These are phyloP conservation scores for Annulohypoxylon maeteangense DNA, from an alignment of 495 filamentous ascomycete genomes.

Conservation along the genomic window DNA sequence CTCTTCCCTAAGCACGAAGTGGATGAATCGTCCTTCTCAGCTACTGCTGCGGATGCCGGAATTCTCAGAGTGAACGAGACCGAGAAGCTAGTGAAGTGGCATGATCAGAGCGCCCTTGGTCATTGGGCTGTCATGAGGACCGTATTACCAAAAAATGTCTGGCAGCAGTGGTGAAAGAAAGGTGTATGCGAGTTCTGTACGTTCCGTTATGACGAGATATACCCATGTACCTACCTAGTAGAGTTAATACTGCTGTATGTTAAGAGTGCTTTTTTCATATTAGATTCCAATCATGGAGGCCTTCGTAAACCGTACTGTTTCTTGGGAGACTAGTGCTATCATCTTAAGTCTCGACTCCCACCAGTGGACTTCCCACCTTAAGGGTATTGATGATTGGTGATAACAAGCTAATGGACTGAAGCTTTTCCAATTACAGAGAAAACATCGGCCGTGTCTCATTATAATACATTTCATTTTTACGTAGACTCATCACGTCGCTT, in stretches of 20 bases:
- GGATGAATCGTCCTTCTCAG: conserved; percentile 61
- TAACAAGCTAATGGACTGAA: no score
- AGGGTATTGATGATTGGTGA: no score
- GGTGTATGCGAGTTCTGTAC: not conserved
- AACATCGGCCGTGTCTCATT: no score
- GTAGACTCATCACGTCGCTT: conserved; percentile 11
- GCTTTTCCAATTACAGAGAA: no score
- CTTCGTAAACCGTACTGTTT: no score
- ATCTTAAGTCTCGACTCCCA: no score
- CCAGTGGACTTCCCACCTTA: no score
- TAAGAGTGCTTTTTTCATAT: no score
- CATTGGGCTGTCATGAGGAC: conserved; percentile 94
- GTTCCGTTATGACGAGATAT: not conserved
- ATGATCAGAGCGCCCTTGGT: conserved; percentile 76
- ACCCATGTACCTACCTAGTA: not conserved
- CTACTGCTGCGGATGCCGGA: conserved; percentile 47
- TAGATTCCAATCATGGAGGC: no score
- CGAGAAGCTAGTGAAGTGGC: conserved; percentile 71
- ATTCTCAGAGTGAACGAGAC: conserved; percentile 68
- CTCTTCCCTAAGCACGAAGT: conserved; percentile 81
- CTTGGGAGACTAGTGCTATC: no score
- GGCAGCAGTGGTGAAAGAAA: conserved; percentile 82
- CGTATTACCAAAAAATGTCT: conserved; percentile 80
- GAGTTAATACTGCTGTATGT: not conserved
- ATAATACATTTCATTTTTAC: no score